Percentiles rank a stretch among this genome's conserved stretches.
Evolutionary conservation across 139 green algal species (phyloP).

Genomic region (Eudorina sp.): DNA sequence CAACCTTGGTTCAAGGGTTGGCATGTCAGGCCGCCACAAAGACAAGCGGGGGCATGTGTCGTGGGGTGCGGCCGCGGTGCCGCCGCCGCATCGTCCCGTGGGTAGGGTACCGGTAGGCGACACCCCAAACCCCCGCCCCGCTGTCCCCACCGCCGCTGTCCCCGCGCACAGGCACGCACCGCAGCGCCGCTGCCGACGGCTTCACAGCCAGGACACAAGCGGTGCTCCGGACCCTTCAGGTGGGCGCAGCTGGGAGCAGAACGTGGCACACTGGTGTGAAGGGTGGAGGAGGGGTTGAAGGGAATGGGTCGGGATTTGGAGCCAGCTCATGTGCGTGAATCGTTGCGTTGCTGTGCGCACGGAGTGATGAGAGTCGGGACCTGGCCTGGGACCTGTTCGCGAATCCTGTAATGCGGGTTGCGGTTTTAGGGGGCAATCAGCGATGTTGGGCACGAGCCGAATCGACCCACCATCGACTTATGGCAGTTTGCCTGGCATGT

Average conservation of each 20-base stretch:
- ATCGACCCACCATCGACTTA: no score
- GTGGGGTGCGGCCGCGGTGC: not conserved
- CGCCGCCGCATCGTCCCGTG: not conserved
- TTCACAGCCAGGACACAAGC: slow-evolving; percentile 26
- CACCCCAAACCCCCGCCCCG: no score
- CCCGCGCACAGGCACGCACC: no score
- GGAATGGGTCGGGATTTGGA: not conserved
- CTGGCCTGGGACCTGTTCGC: not conserved
- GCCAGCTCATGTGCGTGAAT: not conserved
- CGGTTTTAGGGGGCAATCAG: not conserved
- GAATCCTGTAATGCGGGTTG: not conserved
- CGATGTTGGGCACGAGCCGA: not conserved
- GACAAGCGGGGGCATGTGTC: not conserved
- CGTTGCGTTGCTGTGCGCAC: not conserved
- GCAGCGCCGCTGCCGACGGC: not conserved
- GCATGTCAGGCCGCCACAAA: not conserved
- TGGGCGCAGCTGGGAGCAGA: not conserved
- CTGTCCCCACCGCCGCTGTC: no score
- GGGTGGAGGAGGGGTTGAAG: not conserved
- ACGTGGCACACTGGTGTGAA: not conserved
- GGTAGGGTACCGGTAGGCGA: not conserved
- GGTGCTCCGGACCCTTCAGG: slow-evolving; percentile 23
- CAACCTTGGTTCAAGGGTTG: no score
- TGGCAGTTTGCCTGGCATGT: no score
- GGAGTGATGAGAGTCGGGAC: not conserved